Evolutionary conservation across 345 rosid species (phyloP).

Genomic region (Bretschneidera sinensis): DNA sequence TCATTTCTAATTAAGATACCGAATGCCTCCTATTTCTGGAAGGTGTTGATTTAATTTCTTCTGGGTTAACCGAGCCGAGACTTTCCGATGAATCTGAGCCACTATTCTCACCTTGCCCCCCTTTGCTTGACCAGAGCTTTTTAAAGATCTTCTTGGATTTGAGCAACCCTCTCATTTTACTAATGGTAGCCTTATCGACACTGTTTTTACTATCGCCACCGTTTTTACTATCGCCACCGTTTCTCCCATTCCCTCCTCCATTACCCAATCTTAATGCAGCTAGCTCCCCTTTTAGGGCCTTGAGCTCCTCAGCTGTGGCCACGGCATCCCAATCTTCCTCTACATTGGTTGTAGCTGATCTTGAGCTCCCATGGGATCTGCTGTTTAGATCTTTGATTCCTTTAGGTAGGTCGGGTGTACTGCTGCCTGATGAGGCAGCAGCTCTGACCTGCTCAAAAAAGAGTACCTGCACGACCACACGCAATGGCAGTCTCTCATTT

Average conservation of each 20-base stretch:
- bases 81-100: conserved; percentile 84
- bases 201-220: conserved; percentile 29
- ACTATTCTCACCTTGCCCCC: conserved; percentile 51
- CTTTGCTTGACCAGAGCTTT: conserved; percentile 51
- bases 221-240: conserved; percentile 35
- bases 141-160: conserved; percentile 63
- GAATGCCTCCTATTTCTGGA: conserved; percentile 68
- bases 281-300: conserved; percentile 58
- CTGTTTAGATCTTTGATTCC: conserved; percentile 49
- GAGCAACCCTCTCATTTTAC: conserved; percentile 65
- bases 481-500: conserved; percentile 72
- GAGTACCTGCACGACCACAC: conserved; percentile 76
- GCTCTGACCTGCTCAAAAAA: conserved; percentile 77
- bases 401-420: conserved; percentile 74
- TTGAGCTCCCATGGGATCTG: conserved; percentile 56
- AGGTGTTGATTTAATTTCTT: conserved; percentile 53
- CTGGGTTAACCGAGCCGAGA: conserved; percentile 53
- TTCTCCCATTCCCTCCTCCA: conserved; percentile 25
- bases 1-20: conserved; percentile 45
- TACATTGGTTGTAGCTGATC: conserved; percentile 53
- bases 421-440: conserved; percentile 71
- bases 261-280: conserved; percentile 48
- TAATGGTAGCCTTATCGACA: conserved; percentile 36
- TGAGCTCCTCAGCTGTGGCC: conserved; percentile 71
- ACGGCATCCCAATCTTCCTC: conserved; percentile 88